Evolutionary conservation across 139 green algal genomes (phyloP).

Genomic region (Chlorella ohadii): DNA sequence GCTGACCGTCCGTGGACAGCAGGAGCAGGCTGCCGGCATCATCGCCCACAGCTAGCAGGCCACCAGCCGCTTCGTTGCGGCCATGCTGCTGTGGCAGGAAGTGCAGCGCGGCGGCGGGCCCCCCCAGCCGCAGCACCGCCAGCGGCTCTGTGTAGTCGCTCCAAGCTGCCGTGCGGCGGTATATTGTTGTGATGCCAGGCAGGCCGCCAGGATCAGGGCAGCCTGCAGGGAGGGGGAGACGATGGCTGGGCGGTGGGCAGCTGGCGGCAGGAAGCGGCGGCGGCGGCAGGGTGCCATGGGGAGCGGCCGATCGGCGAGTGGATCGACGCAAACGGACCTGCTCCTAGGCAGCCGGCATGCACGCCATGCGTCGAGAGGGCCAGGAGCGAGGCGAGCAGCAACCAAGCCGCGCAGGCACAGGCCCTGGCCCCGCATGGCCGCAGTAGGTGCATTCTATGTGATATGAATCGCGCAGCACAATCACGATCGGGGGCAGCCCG

Average conservation of each 20-base stretch:
- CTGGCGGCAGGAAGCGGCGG: not conserved
- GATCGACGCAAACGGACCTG: no score
- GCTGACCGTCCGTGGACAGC: not conserved
- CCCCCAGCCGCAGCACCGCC: constrained; percentile 9
- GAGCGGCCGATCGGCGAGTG: no score
- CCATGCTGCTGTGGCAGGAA: not conserved
- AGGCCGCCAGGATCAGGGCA: not conserved
- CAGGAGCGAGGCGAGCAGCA: no score
- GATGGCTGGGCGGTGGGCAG: not conserved
- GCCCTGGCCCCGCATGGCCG: no score
- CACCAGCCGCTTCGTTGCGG: no score
- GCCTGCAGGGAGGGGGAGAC: not conserved
- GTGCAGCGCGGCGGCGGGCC: constrained; percentile 1
- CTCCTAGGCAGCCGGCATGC: no score
- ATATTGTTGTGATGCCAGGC: not conserved
- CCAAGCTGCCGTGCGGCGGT: not conserved
- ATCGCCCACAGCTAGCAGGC: constrained; percentile 6
- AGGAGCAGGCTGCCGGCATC: not conserved
- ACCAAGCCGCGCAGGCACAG: no score
- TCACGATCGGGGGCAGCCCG: no score
- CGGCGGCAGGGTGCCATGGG: not conserved
- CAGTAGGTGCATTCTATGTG: no score
- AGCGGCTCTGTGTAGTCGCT: not conserved
- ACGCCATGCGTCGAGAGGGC: no score
- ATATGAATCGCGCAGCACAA: no score